A percentile compares a stretch with the other conserved stretches of the same genome.
Evolutionary conservation across 345 rosid species (phyloP).

Genomic region (Camelina laxa): DNA sequence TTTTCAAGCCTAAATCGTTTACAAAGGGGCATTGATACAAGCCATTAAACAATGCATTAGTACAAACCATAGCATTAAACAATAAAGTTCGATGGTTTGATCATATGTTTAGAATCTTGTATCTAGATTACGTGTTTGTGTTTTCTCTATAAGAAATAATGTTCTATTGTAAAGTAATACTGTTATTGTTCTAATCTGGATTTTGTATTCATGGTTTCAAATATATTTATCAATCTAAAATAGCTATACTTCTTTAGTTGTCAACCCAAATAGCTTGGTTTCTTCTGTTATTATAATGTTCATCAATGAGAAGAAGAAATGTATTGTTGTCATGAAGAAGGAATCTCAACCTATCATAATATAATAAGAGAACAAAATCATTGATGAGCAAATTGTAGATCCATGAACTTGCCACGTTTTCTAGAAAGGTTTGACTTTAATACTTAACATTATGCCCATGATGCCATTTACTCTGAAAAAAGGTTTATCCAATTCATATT

Average conservation of each 20-base stretch:
- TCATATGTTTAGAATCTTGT: not conserved
- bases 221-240: not conserved
- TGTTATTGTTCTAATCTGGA: not conserved
- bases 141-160: not conserved
- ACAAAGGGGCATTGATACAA: not conserved
- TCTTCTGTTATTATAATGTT: not conserved
- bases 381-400: slow-evolving; percentile 15
- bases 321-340: not conserved
- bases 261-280: slow-evolving; percentile 7
- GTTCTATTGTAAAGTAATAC: not conserved
- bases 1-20: not conserved
- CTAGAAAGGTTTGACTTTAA: not conserved
- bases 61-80: not conserved
- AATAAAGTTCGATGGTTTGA: not conserved
- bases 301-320: not conserved
- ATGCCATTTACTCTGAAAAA: not conserved
- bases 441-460: slow-evolving; percentile 6
- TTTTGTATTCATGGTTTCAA: not conserved
- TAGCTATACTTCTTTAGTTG: not conserved
- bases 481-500: not conserved
- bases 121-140: not conserved
- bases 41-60: not conserved
- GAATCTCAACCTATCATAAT: not conserved
- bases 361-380: slow-evolving; percentile 19
- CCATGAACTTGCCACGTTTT: slow-evolving; percentile 18